Evolutionary conservation across 352 stramenopile genomes (phyloP), one percentile per base, ranked within the genome.

Genomic region (Pilasporangium apinafurcum): DNA sequence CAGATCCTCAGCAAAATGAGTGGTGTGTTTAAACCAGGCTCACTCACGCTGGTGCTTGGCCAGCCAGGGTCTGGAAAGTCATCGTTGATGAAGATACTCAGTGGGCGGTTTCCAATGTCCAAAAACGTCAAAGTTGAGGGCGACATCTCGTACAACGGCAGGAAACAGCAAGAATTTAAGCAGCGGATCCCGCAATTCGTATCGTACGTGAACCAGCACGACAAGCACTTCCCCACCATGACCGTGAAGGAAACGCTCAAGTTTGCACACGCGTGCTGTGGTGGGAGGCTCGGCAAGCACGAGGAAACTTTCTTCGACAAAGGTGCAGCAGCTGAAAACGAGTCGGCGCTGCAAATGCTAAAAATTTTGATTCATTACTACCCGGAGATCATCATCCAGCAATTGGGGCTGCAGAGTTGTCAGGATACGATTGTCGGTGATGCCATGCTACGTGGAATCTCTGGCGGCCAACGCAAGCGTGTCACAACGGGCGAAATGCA

Each of bases 381-480:
- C 30, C 37, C 55, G 6, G 55, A 63, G 4, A 28, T 51, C 32
- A 38, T 67, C 14, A 5, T 41, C 5, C 33, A 60, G n/a, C 50
- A 55, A 27, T 12, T 62, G 4, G 57, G 68, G 5, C 54, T 82
- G 9, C 37, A 61, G 9, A 58, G 65, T 20, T 67, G 54, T 16
- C 30, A 55, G 24, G 52, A 83, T 39, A 77, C 71, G 8, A 53
- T 75, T 22, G 51, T 81, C 17, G 68, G 68, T 2, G 49, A 70
- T 36, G 56, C 34, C 13, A 63, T 73, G 44, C 24, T 78, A 10
- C 62, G 68, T 18, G 68, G 67, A 5, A 58, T 93, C n/a, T 86
- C 62, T 13, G 85, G 87, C 22, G 87, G 87, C 14, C 83, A 96
- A 51, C 79, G 75, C 28, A 77, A 77, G 52, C 59, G 62, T 30